Evolutionary conservation across 495 filamentous ascomycete species (phyloP).

Genomic region (Neurospora pannonica): DNA sequence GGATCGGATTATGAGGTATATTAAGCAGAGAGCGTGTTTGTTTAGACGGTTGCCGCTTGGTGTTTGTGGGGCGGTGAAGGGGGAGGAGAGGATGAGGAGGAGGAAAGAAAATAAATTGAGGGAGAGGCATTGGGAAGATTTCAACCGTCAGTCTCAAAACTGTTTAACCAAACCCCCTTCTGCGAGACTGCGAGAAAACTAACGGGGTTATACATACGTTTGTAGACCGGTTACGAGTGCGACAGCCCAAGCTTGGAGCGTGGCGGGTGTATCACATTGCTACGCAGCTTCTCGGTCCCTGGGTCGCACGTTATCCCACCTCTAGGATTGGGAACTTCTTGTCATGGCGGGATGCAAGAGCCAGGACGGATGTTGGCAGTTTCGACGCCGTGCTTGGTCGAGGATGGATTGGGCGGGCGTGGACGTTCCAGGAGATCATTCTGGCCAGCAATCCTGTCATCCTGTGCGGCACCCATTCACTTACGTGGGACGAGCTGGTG

Average conservation of each 20-base stretch:
- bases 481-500: slow-evolving; percentile 3
- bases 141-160: neutral
- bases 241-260: neutral
- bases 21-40: neutral
- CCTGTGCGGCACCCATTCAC: slow-evolving; percentile 2
- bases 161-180: too few relatives aligned
- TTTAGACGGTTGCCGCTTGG: neutral
- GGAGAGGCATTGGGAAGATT: neutral
- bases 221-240: neutral
- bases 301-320: neutral
- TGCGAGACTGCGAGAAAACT: neutral
- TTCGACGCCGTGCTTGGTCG: slow-evolving; percentile 4
- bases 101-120: neutral
- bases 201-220: neutral
- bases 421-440: slow-evolving; percentile 16
- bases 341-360: neutral
- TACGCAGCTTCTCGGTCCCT: neutral
- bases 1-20: slow-evolving; percentile 2
- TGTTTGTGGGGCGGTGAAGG: neutral
- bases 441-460: slow-evolving; percentile 3
- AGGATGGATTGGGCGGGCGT: slow-evolving; percentile 8
- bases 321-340: neutral
- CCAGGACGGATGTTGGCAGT: neutral
- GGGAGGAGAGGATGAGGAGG: neutral
- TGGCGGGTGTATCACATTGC: neutral